These are phyloP conservation scores for Trichoderma hamatum DNA, from an alignment of 2,329 filamentous ascomycete genomes.

Conservation along the genomic window DNA sequence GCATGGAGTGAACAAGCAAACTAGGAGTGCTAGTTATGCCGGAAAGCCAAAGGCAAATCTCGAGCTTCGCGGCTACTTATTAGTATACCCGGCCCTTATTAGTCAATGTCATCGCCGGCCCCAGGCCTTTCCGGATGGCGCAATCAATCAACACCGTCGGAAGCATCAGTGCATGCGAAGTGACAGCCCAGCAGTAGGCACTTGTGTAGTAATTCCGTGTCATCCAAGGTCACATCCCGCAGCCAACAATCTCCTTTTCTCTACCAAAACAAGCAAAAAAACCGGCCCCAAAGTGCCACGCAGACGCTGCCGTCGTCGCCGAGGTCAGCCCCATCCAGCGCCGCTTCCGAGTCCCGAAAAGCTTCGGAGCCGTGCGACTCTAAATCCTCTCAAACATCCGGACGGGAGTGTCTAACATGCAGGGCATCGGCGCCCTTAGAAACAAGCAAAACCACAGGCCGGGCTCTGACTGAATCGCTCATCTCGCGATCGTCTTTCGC, in stretches of 20 bases:
- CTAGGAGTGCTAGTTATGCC: background rate
- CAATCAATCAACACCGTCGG: background rate
- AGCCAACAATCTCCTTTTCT: background rate
- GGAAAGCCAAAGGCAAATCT: background rate
- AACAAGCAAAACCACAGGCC: background rate
- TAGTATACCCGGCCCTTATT: background rate
- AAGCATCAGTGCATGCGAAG: background rate
- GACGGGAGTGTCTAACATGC: background rate
- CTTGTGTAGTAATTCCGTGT: background rate
- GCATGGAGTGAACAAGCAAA: background rate
- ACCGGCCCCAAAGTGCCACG: background rate
- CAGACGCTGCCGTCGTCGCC: background rate
- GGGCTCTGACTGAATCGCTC: background rate
- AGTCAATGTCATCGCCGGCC: background rate
- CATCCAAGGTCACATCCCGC: background rate
- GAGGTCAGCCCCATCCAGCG: background rate
- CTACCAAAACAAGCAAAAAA: background rate
- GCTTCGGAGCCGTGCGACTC: conserved; percentile 14
- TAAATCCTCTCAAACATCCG: background rate
- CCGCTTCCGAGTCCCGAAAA: conserved; percentile 14
- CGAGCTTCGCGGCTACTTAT: background rate
- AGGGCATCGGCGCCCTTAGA: background rate
- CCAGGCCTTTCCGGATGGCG: background rate
- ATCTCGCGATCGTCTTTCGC: background rate
- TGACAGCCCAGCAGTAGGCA: background rate